phyloP scores from a whole-genome alignment of 2,329 filamentous ascomycete species.

The Fusarium annulatum region DNA sequence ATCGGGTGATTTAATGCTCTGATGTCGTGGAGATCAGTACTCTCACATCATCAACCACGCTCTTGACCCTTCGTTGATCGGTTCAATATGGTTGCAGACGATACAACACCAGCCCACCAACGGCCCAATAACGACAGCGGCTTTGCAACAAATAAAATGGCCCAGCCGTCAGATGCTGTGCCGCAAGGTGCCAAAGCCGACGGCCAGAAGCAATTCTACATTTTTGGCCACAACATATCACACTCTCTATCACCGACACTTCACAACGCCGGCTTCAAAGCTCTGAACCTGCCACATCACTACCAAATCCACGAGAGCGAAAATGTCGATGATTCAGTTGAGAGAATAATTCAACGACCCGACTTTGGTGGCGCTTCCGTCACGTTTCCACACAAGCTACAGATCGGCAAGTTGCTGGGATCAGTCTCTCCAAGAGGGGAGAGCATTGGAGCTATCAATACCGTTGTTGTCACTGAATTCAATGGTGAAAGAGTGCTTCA shows the following conservation, averaged over 20 bases:
- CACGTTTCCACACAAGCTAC: conserved; percentile 13
- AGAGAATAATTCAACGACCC: neutral
- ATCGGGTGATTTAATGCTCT: no score
- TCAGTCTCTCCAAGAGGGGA: neutral
- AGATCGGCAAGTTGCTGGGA: neutral
- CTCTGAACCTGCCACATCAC: neutral
- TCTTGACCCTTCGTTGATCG: no score
- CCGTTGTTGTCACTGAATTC: neutral
- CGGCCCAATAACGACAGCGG: no score
- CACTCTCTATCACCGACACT: conserved; percentile 9
- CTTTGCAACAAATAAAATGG: no score
- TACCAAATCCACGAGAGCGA: conserved; percentile 13
- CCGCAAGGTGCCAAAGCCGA: accelerated
- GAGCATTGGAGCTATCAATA: conserved; percentile 1
- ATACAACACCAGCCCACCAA: no score
- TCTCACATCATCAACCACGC: no score
- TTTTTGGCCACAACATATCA: conserved; percentile 9
- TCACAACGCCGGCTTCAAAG: neutral
- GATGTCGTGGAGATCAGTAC: no score
- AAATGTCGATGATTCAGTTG: conserved; percentile 2
- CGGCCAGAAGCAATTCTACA: neutral
- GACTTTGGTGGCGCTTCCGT: conserved; percentile 7
- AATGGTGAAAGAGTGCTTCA: neutral
- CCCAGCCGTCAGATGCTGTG: no score
- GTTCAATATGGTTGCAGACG: no score